These are phyloP conservation scores for Chlorella sp. DNA, from an alignment of 139 green algal species.

Conservation along the genomic window DNA sequence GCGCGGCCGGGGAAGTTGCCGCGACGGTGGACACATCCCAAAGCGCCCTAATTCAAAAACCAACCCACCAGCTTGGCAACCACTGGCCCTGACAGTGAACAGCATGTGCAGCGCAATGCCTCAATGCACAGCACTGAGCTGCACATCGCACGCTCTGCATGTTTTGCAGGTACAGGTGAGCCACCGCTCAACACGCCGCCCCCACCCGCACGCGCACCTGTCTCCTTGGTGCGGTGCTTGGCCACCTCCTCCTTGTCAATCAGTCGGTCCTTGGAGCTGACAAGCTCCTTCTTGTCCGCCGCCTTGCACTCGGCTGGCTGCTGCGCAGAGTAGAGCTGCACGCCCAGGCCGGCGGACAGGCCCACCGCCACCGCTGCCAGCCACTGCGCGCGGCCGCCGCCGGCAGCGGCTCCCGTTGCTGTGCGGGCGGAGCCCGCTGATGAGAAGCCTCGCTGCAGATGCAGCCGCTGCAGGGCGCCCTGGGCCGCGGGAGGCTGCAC, in stretches of 20 bases:
- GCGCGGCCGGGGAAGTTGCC: no score
- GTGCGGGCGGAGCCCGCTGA: background rate
- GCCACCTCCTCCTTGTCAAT: conserved; percentile 76
- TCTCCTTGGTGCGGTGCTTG: conserved; percentile 71
- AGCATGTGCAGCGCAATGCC: no score
- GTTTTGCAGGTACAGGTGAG: no score
- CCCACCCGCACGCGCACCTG: background rate
- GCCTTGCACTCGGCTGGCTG: conserved; percentile 25
- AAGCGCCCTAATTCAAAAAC: no score
- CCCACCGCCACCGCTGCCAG: conserved; percentile 21
- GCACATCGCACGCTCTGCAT: no score
- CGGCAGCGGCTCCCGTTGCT: background rate
- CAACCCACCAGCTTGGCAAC: no score
- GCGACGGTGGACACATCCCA: no score
- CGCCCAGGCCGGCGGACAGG: conserved; percentile 15
- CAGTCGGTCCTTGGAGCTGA: background rate
- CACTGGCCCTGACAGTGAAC: no score
- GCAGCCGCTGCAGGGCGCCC: no score
- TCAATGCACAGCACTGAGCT: no score
- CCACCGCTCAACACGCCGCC: background rate
- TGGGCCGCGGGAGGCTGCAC: background rate
- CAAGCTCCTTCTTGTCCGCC: background rate
- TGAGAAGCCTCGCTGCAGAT: background rate
- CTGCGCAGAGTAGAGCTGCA: conserved; percentile 1
- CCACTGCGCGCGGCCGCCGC: conserved; percentile 1